These are phyloP conservation scores for Desmodesmus armatus DNA, from an alignment of 139 green algal genomes.

Conservation along the genomic window DNA sequence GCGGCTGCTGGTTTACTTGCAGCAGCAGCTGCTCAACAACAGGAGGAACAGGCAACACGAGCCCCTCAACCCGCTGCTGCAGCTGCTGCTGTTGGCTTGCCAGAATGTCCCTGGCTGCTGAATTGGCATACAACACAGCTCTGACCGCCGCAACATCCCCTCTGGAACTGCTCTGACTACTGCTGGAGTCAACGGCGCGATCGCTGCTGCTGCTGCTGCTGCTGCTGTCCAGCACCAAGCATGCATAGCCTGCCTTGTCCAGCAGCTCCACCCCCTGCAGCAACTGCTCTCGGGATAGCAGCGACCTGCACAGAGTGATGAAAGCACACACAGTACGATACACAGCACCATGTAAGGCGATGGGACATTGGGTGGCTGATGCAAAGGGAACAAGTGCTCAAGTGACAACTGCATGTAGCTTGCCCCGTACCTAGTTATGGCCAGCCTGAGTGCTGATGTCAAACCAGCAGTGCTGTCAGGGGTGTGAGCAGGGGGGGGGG, in stretches of 20 bases:
- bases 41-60: too few species aligned
- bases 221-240: neutral
- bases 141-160: too few species aligned
- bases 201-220: neutral
- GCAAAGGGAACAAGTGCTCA: too few species aligned
- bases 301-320: slow-evolving; percentile 5
- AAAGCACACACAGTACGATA: neutral
- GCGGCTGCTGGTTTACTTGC: neutral
- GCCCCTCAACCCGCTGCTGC: too few species aligned
- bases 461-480: too few species aligned
- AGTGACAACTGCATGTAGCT: too few species aligned
- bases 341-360: neutral
- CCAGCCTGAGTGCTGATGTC: too few species aligned
- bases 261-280: neutral
- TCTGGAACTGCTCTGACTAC: too few species aligned
- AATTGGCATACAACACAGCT: slow-evolving; percentile 12
- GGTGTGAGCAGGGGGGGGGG: too few species aligned
- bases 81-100: slow-evolving; percentile 3
- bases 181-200: too few species aligned
- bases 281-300: neutral
- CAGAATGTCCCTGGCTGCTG: neutral
- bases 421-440: too few species aligned
- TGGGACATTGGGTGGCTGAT: too few species aligned
- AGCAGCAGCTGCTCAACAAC: neutral
- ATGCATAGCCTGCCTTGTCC: neutral